Conservation (phyloP, 495 filamentous ascomycete species). For the Ramalina peruviana region DNA sequence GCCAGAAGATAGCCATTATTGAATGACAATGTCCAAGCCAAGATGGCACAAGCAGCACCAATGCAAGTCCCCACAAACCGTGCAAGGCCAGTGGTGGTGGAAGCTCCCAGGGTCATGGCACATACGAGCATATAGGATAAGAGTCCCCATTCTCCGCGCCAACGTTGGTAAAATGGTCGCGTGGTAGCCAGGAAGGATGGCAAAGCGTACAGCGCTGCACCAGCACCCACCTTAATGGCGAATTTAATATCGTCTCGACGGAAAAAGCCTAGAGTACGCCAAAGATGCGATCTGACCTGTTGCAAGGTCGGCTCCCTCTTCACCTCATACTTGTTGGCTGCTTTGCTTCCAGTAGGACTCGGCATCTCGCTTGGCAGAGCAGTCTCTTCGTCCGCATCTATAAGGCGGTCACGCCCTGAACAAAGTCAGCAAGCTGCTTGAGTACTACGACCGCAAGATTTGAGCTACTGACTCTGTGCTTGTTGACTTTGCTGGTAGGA, state of each 20-base stretch:
- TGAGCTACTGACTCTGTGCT: not conserved
- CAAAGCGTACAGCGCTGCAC: slow-evolving; percentile 74
- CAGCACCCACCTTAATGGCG: slow-evolving; percentile 82
- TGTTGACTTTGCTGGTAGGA: not conserved
- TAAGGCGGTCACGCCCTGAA: slow-evolving; percentile 4
- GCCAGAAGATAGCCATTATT: slow-evolving; percentile 63
- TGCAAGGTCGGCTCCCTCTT: slow-evolving; percentile 14
- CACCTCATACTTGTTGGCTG: slow-evolving; percentile 6
- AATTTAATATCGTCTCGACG: slow-evolving; percentile 60
- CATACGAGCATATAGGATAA: slow-evolving; percentile 97
- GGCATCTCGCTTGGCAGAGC: slow-evolving; percentile 5
- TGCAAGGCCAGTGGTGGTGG: slow-evolving; percentile 77
- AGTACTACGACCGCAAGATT: not conserved
- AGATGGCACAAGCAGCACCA: slow-evolving; percentile 59
- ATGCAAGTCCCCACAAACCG: slow-evolving; percentile 81
- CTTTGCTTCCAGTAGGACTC: slow-evolving; percentile 7
- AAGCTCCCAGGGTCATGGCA: slow-evolving; percentile 90
- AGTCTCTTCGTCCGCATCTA: slow-evolving; percentile 6
- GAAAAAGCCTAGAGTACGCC: slow-evolving; percentile 42
- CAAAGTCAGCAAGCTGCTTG: not conserved
- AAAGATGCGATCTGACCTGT: slow-evolving; percentile 37
- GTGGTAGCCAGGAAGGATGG: slow-evolving; percentile 70
- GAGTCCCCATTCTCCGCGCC: slow-evolving; percentile 94
- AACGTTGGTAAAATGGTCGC: slow-evolving; percentile 67
- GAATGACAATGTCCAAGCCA: slow-evolving; percentile 60